A percentile compares a stretch with the other conserved stretches of the same genome.
These are phyloP conservation scores for Metschnikowia chrysomelidarum DNA, from an alignment of 805 yeast genomes.

Conservation along the genomic window DNA sequence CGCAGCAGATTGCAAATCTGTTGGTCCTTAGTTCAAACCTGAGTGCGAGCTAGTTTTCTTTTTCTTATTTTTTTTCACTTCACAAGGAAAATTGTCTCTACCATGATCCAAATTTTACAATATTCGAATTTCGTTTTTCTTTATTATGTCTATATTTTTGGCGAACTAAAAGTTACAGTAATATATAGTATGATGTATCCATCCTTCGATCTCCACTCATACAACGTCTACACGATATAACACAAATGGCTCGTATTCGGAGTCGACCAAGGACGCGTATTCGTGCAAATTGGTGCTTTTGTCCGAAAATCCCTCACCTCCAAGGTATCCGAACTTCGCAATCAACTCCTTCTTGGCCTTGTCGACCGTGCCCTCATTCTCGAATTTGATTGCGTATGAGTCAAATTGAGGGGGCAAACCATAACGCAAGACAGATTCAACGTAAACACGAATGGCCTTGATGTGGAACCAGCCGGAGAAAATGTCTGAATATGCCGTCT, in stretches of 20 bases:
- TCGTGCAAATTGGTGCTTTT: constrained; percentile 78
- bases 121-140: neutral
- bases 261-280: constrained; percentile 88
- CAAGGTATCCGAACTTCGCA: constrained; percentile 79
- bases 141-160: neutral
- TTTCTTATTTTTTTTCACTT: neutral
- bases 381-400: constrained; percentile 47
- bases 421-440: constrained; percentile 91
- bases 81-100: neutral
- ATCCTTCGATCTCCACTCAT: constrained; percentile 13
- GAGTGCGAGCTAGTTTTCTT: constrained; percentile 73
- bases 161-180: constrained; percentile 3
- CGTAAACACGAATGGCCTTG: constrained; percentile 81
- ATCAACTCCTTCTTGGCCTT: constrained; percentile 70
- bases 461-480: constrained; percentile 87
- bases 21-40: constrained; percentile 97
- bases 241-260: constrained; percentile 96
- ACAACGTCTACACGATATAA: constrained; percentile 54
- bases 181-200: neutral
- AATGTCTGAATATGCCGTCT: constrained; percentile 87
- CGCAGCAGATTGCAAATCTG: constrained; percentile 99
- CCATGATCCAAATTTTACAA: too few relatives aligned
- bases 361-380: constrained; percentile 36
- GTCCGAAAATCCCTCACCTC: constrained; percentile 80
- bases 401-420: constrained; percentile 94